Evolutionary conservation across 2,329 filamentous ascomycete genomes (phyloP).

Genomic region (Emergomyces pasteurianus): DNA sequence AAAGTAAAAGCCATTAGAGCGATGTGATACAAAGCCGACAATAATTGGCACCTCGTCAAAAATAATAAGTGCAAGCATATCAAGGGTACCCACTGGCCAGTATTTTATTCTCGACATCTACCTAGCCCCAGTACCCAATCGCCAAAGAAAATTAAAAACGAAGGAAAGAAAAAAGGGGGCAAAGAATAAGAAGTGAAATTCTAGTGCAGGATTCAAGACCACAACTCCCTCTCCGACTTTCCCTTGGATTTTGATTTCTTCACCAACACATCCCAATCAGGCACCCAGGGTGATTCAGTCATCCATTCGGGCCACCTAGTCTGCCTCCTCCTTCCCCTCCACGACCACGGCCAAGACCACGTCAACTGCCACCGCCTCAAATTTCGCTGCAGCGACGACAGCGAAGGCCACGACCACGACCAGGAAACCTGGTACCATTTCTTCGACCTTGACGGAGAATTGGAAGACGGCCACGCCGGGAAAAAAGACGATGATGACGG

Average conservation of each 20-base stretch:
- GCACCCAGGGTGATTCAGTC: background rate
- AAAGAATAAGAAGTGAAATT: background rate
- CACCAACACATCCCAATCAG: constrained; percentile 1
- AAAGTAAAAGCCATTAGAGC: too few species aligned
- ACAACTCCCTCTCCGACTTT: constrained; percentile 5
- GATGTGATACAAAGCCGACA: too few species aligned
- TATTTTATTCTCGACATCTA: background rate
- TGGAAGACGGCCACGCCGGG: background rate
- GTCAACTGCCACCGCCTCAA: constrained; percentile 8
- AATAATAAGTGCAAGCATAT: too few species aligned
- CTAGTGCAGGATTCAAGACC: constrained; percentile 9
- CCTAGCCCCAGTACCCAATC: background rate
- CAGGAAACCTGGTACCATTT: background rate
- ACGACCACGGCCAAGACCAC: constrained; percentile 6
- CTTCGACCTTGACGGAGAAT: background rate
- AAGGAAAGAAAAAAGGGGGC: background rate
- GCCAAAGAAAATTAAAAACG: background rate
- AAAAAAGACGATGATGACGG: background rate
- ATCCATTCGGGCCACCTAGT: constrained; percentile 10
- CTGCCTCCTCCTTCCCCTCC: constrained; percentile 6
- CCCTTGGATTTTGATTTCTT: background rate
- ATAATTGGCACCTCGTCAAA: too few species aligned
- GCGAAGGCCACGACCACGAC: constrained; percentile 1
- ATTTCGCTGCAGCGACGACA: background rate
- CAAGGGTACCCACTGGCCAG: background rate